Evolutionary conservation across 2,329 filamentous ascomycete genomes (phyloP), one percentile per base, ranked within the genome.

Genomic region (Madurella fahalii): DNA sequence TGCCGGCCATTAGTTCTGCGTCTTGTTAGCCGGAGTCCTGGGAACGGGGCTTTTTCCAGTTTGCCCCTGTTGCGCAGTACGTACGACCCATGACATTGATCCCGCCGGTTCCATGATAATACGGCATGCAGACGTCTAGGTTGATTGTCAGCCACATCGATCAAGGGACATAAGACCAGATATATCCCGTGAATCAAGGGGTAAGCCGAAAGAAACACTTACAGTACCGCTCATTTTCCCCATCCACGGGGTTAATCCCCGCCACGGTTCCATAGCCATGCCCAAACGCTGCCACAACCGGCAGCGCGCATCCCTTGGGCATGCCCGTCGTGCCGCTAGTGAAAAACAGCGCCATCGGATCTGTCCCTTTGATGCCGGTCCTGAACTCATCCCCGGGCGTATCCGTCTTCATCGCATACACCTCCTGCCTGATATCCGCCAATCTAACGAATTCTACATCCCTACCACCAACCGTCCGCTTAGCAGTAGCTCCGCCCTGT

Each of bases 241-340:
- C 55, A 20, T 64, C 48, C 52, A 70, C 65, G 17, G 58, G 49
- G 52, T 62, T 70, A 58, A 42, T 67, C 52, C 59, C 65, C 50
- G 31, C 68, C 61, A 45, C 57, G 62, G 17, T 68, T 54, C 49
- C 59, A 5, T 37, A 63, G 1, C 51, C 69, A 30, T 56, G 57
- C 25, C 50, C 54, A 52, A 69, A 74, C 0, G 65, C 68, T 16
- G 71, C 74, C 2, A 73, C 69, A 9, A 79, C 76, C 16, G 81
- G 81, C 61, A 88, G 83, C 0, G 77, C 68, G 61, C 84, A 86
- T 1, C 83, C 87, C 68, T 92, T 92, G 11, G 88, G 87, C 60
- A 89, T 69, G 2, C 88, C 88, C 0, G 88, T 91, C 0, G 88
- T 91, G 37, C 87, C 87, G 58, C 84, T 85, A 1, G 88, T 92